Conservation (phyloP, 2,329 filamentous ascomycete genomes). For the Atkinsonella hypoxylon region DNA sequence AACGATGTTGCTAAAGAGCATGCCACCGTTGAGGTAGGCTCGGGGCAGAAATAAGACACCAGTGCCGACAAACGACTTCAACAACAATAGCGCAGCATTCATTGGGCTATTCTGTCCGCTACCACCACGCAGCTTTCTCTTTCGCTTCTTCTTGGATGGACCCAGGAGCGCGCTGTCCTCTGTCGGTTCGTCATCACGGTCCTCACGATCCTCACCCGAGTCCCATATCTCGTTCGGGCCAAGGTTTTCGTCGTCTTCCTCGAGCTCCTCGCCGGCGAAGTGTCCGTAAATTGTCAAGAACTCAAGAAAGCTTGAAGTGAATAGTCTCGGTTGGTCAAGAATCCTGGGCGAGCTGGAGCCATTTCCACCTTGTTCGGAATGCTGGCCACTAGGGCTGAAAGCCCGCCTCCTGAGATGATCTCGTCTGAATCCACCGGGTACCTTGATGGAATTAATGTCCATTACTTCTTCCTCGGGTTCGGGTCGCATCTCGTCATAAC, state of each 20-base stretch:
- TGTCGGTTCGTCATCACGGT: slow-evolving; percentile 65
- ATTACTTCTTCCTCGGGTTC: slow-evolving; percentile 69
- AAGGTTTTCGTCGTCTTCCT: slow-evolving; percentile 88
- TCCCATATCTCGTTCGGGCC: slow-evolving; percentile 85
- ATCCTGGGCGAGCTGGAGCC: slow-evolving; percentile 21
- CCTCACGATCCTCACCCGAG: slow-evolving; percentile 58
- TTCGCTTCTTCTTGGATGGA: slow-evolving; percentile 59
- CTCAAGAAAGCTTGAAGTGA: slow-evolving; percentile 90
- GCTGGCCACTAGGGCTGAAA: slow-evolving; percentile 39
- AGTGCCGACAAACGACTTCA: slow-evolving; percentile 97
- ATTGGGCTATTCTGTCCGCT: slow-evolving; percentile 67
- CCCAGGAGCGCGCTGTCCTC: slow-evolving; percentile 79
- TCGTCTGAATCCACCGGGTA: slow-evolving; percentile 85
- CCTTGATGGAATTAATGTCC: slow-evolving; percentile 81
- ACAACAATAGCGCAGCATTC: slow-evolving; percentile 70
- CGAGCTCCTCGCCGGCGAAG: slow-evolving; percentile 91
- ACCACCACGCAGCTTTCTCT: slow-evolving; percentile 61
- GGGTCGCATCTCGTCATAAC: slow-evolving; percentile 67
- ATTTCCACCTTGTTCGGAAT: slow-evolving; percentile 21
- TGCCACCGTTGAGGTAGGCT: slow-evolving; percentile 90
- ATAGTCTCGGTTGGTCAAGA: slow-evolving; percentile 38
- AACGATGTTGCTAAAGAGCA: slow-evolving; percentile 90
- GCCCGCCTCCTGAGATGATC: slow-evolving; percentile 73
- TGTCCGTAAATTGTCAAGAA: slow-evolving; percentile 93
- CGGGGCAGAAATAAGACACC: slow-evolving; percentile 87